A percentile compares a stretch with the other conserved stretches of the same genome.
These are phyloP conservation scores for Suillus placidus DNA, from an alignment of 768 basidiomycete species.

Conservation along the genomic window DNA sequence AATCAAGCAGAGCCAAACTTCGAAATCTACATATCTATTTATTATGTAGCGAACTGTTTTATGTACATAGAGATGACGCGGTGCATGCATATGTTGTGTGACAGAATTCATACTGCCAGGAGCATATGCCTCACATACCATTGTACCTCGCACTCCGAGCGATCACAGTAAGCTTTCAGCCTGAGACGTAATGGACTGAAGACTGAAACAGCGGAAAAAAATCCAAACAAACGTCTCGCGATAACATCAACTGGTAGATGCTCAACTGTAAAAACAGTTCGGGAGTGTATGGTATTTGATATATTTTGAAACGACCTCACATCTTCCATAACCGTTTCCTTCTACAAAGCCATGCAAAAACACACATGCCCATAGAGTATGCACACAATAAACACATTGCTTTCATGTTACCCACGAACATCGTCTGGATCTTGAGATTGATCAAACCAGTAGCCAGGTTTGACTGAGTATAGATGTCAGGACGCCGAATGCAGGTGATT, in stretches of 20 bases:
- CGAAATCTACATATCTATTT: not conserved
- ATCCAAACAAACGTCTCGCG: not conserved
- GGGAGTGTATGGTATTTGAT: not conserved
- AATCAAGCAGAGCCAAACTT: too few species aligned
- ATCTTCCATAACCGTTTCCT: conserved; percentile 37
- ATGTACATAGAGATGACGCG: not conserved
- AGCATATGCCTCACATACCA: not conserved
- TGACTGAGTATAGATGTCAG: conserved; percentile 51
- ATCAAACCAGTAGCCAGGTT: conserved; percentile 86
- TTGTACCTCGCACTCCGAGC: not conserved
- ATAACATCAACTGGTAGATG: not conserved
- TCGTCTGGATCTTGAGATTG: conserved; percentile 79
- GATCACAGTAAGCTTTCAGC: not conserved
- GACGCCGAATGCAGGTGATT: not conserved
- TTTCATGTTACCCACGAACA: conserved; percentile 62
- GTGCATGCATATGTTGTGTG: not conserved
- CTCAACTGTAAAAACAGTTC: not conserved
- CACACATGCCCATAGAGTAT: conserved; percentile 64
- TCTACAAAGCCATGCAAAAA: conserved; percentile 61
- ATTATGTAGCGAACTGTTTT: not conserved
- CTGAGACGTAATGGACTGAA: not conserved
- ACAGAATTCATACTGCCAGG: not conserved
- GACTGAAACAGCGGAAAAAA: not conserved
- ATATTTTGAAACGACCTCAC: conserved; percentile 6
- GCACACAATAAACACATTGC: conserved; percentile 64